These are phyloP conservation scores for Batrachochytrium dendrobatidis DNA, from an alignment of 371 early-diverging fungal species.

Conservation along the genomic window DNA sequence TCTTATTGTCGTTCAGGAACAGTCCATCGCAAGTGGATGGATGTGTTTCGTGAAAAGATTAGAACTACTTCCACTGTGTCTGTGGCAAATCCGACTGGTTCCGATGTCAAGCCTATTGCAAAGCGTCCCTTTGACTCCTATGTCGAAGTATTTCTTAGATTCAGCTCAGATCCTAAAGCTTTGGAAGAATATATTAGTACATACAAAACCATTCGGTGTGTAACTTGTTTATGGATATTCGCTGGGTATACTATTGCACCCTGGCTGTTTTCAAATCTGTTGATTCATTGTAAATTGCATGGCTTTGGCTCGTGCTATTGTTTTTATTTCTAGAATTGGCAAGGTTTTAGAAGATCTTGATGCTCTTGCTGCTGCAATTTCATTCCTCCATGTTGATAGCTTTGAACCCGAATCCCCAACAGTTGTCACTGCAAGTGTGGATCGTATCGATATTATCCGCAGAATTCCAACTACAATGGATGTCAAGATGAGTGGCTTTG, in stretches of 20 bases:
- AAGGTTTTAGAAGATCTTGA: slow-evolving; percentile 73
- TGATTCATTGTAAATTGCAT: background rate
- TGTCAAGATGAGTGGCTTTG: slow-evolving; percentile 61
- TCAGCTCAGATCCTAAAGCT: slow-evolving; percentile 63
- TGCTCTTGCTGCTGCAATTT: slow-evolving; percentile 72
- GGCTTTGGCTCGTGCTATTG: background rate
- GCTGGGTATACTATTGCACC: background rate
- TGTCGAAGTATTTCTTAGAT: slow-evolving; percentile 68
- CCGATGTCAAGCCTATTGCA: background rate
- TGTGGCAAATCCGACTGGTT: background rate
- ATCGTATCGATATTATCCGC: slow-evolving; percentile 74
- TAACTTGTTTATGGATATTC: background rate
- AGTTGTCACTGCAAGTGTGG: slow-evolving; percentile 83
- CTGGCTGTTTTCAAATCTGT: background rate
- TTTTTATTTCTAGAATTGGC: slow-evolving; percentile 23
- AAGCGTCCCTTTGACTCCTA: slow-evolving; percentile 53
- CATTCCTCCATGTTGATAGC: slow-evolving; percentile 64
- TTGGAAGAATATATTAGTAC: slow-evolving; percentile 74
- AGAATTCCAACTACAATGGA: slow-evolving; percentile 58
- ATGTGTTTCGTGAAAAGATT: background rate
- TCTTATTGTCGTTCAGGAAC: background rate
- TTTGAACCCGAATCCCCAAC: slow-evolving; percentile 51
- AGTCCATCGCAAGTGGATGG: background rate
- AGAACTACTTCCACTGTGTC: background rate
- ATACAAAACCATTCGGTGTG: slow-evolving; percentile 41